Conservation (phyloP, 306 rosid species). For the Prunus kanzakura region DNA sequence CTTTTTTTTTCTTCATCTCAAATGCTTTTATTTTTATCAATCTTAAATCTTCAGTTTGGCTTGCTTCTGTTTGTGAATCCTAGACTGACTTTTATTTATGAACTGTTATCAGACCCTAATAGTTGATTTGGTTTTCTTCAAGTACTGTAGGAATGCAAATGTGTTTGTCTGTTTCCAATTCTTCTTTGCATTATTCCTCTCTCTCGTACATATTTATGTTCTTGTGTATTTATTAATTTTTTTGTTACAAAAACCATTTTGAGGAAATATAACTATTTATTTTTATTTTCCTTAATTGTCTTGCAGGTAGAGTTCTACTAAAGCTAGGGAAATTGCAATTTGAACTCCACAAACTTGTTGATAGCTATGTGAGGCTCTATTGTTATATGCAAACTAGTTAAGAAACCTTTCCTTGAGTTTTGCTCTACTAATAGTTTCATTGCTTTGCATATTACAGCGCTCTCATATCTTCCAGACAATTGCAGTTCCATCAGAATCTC, state of each 20-base stretch:
- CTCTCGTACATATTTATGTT: background rate
- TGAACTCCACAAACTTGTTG: conserved; percentile 76
- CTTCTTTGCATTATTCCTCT: background rate
- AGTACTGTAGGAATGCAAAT: background rate
- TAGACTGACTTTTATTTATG: background rate
- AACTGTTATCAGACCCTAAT: background rate
- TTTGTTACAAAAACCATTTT: background rate
- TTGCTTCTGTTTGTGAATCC: background rate
- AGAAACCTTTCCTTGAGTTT: conserved; percentile 9
- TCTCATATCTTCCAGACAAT: conserved; percentile 86
- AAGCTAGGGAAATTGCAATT: conserved; percentile 81
- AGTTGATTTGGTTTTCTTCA: background rate
- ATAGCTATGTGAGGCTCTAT: conserved; percentile 61
- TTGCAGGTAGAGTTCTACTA: conserved; percentile 73
- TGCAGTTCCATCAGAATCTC: conserved; percentile 90
- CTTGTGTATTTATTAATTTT: background rate
- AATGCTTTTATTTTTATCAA: background rate
- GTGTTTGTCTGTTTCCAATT: background rate
- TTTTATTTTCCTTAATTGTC: conserved; percentile 5
- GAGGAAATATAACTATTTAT: background rate
- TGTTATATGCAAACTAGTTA: background rate
- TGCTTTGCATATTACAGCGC: conserved; percentile 59
- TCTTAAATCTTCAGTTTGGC: background rate
- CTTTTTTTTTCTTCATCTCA: background rate
- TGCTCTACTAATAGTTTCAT: conserved; percentile 5